phyloP scores from a whole-genome alignment of 305 asterid species.

The Nicotiana rustica region DNA sequence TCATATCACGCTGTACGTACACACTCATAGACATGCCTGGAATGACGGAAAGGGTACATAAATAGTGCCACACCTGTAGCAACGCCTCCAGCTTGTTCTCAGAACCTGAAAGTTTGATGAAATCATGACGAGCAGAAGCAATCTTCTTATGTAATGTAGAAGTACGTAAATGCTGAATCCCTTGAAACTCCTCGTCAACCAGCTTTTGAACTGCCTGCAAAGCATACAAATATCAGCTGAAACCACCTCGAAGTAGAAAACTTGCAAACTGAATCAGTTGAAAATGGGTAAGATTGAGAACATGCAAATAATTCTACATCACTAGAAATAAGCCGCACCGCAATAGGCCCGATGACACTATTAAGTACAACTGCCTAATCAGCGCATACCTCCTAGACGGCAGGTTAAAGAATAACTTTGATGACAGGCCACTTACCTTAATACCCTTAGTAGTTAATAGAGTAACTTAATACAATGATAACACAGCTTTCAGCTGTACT shows the following conservation, averaged over 20 bases:
- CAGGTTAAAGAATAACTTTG: neutral
- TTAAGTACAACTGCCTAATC: neutral
- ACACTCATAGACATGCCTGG: neutral
- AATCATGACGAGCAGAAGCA: slow-evolving; percentile 94
- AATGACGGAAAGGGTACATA: slow-evolving; percentile 1
- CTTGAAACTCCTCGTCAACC: slow-evolving; percentile 94
- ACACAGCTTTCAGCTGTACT: neutral
- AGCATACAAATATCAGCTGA: slow-evolving; percentile 33
- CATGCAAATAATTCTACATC: neutral
- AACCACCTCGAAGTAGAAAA: neutral
- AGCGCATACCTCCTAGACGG: neutral
- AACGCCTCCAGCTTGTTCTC: slow-evolving; percentile 97
- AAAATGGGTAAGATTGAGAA: neutral
- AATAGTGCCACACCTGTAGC: slow-evolving; percentile 67
- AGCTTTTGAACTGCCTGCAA: slow-evolving; percentile 86
- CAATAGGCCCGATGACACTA: neutral
- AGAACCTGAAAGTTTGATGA: slow-evolving; percentile 91
- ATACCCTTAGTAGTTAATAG: neutral
- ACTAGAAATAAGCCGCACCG: neutral
- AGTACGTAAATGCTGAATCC: slow-evolving; percentile 89
- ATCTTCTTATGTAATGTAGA: slow-evolving; percentile 94
- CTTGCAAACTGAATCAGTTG: slow-evolving; percentile 5
- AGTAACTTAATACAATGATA: neutral
- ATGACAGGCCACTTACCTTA: neutral
- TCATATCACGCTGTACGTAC: neutral